Evolutionary conservation across 2,329 filamentous ascomycete species (phyloP).

Genomic region (Emergomyces pasteurianus): DNA sequence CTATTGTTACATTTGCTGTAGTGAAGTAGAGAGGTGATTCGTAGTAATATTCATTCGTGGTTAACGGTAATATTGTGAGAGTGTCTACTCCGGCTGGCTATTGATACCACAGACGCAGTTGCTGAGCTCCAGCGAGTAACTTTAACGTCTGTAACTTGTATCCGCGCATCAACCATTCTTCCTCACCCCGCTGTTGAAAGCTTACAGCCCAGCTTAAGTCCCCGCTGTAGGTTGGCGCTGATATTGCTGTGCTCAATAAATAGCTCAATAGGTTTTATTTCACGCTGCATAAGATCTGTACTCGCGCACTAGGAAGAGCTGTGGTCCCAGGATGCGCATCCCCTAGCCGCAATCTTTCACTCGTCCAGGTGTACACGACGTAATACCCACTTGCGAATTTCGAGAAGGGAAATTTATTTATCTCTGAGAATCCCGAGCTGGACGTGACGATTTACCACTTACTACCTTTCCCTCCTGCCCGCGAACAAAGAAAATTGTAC

Average conservation of each 20-base stretch:
- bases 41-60: too few species aligned
- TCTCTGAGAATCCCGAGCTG: background rate
- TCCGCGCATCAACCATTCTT: too few species aligned
- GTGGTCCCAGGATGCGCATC: background rate
- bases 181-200: background rate
- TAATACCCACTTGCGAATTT: background rate
- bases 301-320: background rate
- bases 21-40: background rate
- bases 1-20: background rate
- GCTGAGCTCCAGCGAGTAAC: too few species aligned
- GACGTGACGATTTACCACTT: background rate
- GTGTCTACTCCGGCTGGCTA: background rate
- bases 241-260: background rate
- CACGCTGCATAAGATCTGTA: background rate
- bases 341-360: background rate
- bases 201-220: background rate
- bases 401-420: background rate
- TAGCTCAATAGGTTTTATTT: background rate
- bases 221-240: background rate
- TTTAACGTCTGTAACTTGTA: too few species aligned
- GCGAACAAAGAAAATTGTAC: too few species aligned
- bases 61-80: too few species aligned
- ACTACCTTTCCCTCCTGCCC: too few species aligned
- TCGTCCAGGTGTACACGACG: background rate
- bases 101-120: background rate